Evolutionary conservation across 345 rosid genomes (phyloP), one percentile per base, ranked within the genome.

Genomic region (Turnera subulata): DNA sequence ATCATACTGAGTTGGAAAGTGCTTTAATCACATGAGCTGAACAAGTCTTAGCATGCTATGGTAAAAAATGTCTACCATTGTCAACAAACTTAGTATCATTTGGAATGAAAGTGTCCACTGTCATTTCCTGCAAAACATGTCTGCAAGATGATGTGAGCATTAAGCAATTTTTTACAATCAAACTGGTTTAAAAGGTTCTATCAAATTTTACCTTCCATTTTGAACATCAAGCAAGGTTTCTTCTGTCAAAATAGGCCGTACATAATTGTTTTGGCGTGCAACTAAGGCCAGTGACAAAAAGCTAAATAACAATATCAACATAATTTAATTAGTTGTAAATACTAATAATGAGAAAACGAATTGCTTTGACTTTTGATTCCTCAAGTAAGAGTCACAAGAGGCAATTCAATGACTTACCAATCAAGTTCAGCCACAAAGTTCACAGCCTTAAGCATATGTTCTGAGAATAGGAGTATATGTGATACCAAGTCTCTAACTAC

Each of bases 71-170:
- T 58, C 64, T 68, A 92, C 97, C 94, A 61, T 80, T 81, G 50
- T 71, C 71, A 63, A 65, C 58, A 66, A 86, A 72, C 67, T 74
- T 82, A 48, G 95, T 89, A 76, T 89, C 85, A 60, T 92, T 92
- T 0, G 99, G 98, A 69, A 92, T 89, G 73, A 89, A 92, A 37
- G 99, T 84, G 78, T 89, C 96, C 8, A 92, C 96, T 0, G 89
- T 80, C 97, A 92, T 85, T 81, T 92, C 99, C 81, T 92, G 99
- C 84, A 92, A 82, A 78, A 85, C 80, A 74, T 92, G 99, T 67
- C 99, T 89, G 85, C 47, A 66, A 64, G 64, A 48, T 54, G 53
- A 40, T 62, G 22, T 49, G 43, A 38, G n/a, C n/a, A 37, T 43
- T 53, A 14, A 19, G 35, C 18, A 43, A n/a, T n/a, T 24, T 35